These are phyloP conservation scores for Hanseniaspora gamundiae DNA, from an alignment of 1,139 yeast genomes.

Conservation along the genomic window DNA sequence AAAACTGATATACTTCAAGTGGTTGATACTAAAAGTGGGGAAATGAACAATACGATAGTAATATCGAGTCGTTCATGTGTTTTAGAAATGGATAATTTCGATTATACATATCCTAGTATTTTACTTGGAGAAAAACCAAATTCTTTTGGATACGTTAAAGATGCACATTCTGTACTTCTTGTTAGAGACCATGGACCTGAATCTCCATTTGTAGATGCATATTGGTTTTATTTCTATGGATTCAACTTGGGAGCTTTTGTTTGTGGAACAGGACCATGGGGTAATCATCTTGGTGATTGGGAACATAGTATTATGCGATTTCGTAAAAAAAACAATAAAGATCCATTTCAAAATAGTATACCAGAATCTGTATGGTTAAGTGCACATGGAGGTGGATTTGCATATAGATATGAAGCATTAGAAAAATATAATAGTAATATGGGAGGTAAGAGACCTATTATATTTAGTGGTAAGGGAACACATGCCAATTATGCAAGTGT, in stretches of 20 bases:
- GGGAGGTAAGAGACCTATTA: constrained; percentile 43
- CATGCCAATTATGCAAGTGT: constrained; percentile 96
- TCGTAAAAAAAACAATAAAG: too few species aligned
- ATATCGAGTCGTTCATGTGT: background rate
- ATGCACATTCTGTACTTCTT: background rate
- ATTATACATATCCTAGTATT: background rate
- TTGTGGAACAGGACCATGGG: constrained; percentile 96
- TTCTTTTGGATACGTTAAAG: background rate
- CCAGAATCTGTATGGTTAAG: constrained; percentile 70
- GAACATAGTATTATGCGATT: constrained; percentile 87
- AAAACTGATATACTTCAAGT: too few species aligned
- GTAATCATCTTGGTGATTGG: constrained; percentile 97
- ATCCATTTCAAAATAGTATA: background rate
- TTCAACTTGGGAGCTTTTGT: constrained; percentile 93
- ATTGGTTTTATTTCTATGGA: constrained; percentile 92
- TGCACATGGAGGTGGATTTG: constrained; percentile 97
- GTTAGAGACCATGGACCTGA: background rate
- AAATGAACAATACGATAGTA: background rate
- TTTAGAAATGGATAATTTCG: background rate
- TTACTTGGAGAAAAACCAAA: background rate
- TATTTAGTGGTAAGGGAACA: constrained; percentile 88
- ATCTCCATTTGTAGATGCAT: constrained; percentile 48
- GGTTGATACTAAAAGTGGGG: too few species aligned
- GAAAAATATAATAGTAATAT: constrained; percentile 34
- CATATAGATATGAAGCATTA: constrained; percentile 61